Evolutionary conservation across 2,329 filamentous ascomycete species (phyloP).

Genomic region (Aaosphaeria arxii): DNA sequence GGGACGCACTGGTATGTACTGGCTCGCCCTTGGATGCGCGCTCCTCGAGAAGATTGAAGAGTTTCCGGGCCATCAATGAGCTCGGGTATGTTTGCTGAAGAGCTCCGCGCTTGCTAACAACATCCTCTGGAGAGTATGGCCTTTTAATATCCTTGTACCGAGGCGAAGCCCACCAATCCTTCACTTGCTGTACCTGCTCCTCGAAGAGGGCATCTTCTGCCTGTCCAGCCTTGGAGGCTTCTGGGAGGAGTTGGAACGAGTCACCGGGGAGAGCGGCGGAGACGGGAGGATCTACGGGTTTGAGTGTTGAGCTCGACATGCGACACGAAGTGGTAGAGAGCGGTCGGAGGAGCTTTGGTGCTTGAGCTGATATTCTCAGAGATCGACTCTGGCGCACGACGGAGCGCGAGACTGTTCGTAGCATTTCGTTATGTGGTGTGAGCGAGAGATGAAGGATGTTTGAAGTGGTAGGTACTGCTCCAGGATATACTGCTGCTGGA

Average conservation of each 20-base stretch:
- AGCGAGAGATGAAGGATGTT: slow-evolving; percentile 3
- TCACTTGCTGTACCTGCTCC: slow-evolving; percentile 78
- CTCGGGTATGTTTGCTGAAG: slow-evolving; percentile 86
- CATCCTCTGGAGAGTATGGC: slow-evolving; percentile 84
- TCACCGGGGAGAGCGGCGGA: slow-evolving; percentile 65
- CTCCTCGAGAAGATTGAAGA: slow-evolving; percentile 85
- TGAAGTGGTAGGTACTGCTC: neutral
- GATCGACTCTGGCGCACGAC: slow-evolving; percentile 34
- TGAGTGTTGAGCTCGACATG: slow-evolving; percentile 54
- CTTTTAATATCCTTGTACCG: slow-evolving; percentile 87
- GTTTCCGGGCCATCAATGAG: slow-evolving; percentile 90
- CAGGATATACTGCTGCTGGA: neutral
- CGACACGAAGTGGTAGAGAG: slow-evolving; percentile 43
- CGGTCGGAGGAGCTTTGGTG: slow-evolving; percentile 30
- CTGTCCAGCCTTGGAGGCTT: slow-evolving; percentile 70
- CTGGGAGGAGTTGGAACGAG: slow-evolving; percentile 80
- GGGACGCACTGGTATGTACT: slow-evolving; percentile 78
- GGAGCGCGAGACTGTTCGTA: slow-evolving; percentile 36
- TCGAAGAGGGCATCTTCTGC: slow-evolving; percentile 85
- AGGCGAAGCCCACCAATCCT: slow-evolving; percentile 85
- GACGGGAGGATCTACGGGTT: slow-evolving; percentile 59
- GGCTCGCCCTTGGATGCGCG: slow-evolving; percentile 76
- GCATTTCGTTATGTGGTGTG: slow-evolving; percentile 24
- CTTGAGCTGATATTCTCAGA: slow-evolving; percentile 18
- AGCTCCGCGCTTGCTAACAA: slow-evolving; percentile 89